phyloP scores from a whole-genome alignment of 2,329 filamentous ascomycete species.

The Botryotinia globosa region DNA sequence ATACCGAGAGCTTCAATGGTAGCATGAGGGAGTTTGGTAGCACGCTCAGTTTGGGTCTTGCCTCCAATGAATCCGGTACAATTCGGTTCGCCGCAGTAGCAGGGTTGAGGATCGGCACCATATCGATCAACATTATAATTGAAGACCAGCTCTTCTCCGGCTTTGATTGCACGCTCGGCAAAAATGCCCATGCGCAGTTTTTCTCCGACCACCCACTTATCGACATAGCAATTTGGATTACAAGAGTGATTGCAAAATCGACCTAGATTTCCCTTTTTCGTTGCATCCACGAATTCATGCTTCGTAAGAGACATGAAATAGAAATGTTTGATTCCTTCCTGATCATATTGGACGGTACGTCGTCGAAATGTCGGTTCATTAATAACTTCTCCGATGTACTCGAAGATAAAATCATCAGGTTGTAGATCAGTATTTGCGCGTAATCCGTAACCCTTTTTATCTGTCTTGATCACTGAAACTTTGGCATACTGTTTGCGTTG shows the following conservation, averaged over 20 bases:
- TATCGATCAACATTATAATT: slow-evolving; percentile 99
- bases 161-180: slow-evolving; percentile 76
- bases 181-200: slow-evolving; percentile 99
- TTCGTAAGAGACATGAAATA: slow-evolving; percentile 99
- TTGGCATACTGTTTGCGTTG: slow-evolving; percentile 84
- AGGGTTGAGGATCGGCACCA: slow-evolving; percentile 92
- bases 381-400: slow-evolving; percentile 98
- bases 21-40: slow-evolving; percentile 83
- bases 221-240: slow-evolving; percentile 97
- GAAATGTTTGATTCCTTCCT: slow-evolving; percentile 97
- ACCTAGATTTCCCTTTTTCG: slow-evolving; percentile 91
- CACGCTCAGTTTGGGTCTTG: slow-evolving; percentile 94
- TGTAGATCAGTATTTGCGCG: slow-evolving; percentile 75
- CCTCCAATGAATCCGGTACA: slow-evolving; percentile 96
- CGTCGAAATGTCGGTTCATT: slow-evolving; percentile 85
- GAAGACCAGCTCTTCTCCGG: slow-evolving; percentile 94
- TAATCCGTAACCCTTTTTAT: slow-evolving; percentile 95
- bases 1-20: slow-evolving; percentile 95
- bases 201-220: slow-evolving; percentile 98
- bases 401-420: slow-evolving; percentile 89
- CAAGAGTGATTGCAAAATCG: slow-evolving; percentile 99
- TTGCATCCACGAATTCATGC: slow-evolving; percentile 95
- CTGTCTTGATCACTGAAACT: slow-evolving; percentile 94
- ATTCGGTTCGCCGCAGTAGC: slow-evolving; percentile 92
- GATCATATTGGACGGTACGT: slow-evolving; percentile 89